Conservation (phyloP, 164 flowering plant species). For the Stephania yunnanensis region DNA sequence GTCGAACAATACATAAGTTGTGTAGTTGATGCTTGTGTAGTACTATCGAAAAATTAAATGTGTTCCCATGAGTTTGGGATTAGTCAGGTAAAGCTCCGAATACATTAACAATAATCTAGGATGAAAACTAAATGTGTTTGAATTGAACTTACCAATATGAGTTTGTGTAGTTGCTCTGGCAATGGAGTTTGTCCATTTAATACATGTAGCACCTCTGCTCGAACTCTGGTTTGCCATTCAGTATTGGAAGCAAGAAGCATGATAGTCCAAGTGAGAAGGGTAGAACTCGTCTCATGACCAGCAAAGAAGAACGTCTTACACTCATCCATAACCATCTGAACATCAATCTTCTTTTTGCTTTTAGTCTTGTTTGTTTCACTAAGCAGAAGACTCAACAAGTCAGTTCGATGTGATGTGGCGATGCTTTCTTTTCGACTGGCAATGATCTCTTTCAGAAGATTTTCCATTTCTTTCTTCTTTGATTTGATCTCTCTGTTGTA, state of each 20-base stretch:
- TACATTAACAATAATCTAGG: too few species aligned
- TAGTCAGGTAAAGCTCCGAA: too few species aligned
- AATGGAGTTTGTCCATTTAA: constrained; percentile 22
- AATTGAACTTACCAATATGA: constrained; percentile 16
- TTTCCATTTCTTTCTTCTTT: constrained; percentile 77
- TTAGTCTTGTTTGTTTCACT: constrained; percentile 56
- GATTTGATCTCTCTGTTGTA: constrained; percentile 77
- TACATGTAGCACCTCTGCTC: constrained; percentile 27
- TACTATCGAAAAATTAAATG: neutral
- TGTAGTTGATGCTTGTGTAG: too few species aligned
- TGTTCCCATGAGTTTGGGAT: too few species aligned
- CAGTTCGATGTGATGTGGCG: constrained; percentile 67
- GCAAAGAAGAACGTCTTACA: constrained; percentile 41
- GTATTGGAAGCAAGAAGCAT: constrained; percentile 35
- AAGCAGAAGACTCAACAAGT: constrained; percentile 71
- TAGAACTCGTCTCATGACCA: constrained; percentile 35
- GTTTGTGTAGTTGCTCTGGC: constrained; percentile 23
- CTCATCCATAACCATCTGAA: constrained; percentile 84
- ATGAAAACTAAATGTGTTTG: neutral
- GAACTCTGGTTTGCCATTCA: constrained; percentile 29
- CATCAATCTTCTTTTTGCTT: constrained; percentile 29
- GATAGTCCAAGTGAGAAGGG: constrained; percentile 27
- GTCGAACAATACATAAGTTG: too few species aligned
- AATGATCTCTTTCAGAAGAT: constrained; percentile 74
- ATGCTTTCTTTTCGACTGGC: constrained; percentile 65